phyloP scores from a whole-genome alignment of 164 flowering plant genomes.

The Brasenia schreberi region DNA sequence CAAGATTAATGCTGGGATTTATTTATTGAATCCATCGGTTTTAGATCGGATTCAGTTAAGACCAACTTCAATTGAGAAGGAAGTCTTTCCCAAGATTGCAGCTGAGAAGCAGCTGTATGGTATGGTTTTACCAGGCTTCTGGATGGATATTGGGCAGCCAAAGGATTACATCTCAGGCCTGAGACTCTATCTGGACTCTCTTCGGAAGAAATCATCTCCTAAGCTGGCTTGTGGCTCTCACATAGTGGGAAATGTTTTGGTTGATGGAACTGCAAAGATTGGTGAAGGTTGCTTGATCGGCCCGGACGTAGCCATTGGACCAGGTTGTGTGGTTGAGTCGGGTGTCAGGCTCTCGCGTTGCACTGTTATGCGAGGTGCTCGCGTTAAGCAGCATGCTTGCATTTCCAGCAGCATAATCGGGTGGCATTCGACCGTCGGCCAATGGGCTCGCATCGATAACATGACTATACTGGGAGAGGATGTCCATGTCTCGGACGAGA shows the following conservation, averaged over 20 bases:
- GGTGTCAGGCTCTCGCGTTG: slow-evolving; percentile 15
- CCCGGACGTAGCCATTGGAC: slow-evolving; percentile 14
- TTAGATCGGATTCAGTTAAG: slow-evolving; percentile 8
- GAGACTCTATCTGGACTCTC: slow-evolving; percentile 13
- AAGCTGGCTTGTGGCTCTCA: slow-evolving; percentile 10
- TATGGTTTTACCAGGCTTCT: slow-evolving; percentile 14
- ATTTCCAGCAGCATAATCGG: slow-evolving; percentile 16
- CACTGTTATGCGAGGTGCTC: slow-evolving; percentile 11
- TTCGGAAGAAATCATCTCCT: slow-evolving; percentile 5
- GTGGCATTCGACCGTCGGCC: slow-evolving; percentile 16
- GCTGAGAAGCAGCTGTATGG: slow-evolving; percentile 10
- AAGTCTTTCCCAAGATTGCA: slow-evolving; percentile 15
- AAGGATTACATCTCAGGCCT: slow-evolving; percentile 12
- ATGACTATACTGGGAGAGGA: slow-evolving; percentile 17
- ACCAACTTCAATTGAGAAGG: slow-evolving; percentile 13
- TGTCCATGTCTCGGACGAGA: slow-evolving; percentile 12
- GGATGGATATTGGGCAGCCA: slow-evolving; percentile 20
- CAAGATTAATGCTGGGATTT: slow-evolving; percentile 20
- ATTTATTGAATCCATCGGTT: slow-evolving; percentile 12
- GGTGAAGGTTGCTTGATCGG: slow-evolving; percentile 15
- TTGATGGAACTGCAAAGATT: slow-evolving; percentile 9
- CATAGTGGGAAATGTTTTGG: slow-evolving; percentile 12
- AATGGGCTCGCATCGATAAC: slow-evolving; percentile 9
- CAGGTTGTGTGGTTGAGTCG: slow-evolving; percentile 11
- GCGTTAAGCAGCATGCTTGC: slow-evolving; percentile 9